These are phyloP conservation scores for Globisporangium lucens DNA, from an alignment of 352 stramenopile genomes.

Conservation along the genomic window DNA sequence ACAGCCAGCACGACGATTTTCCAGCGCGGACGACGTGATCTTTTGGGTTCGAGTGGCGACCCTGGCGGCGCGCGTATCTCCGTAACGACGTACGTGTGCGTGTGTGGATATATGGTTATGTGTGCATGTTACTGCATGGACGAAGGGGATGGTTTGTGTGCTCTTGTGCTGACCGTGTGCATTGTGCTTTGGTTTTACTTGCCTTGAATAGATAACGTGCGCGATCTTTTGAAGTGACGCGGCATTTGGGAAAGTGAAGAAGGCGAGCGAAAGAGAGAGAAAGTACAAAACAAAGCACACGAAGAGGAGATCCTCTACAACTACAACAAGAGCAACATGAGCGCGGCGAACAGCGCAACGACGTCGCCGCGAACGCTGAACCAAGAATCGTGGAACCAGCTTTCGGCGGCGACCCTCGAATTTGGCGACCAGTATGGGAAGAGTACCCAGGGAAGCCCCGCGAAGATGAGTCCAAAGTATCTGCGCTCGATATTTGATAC, in stretches of 20 bases:
- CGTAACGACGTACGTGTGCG: slow-evolving; percentile 1
- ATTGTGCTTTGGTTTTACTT: not conserved
- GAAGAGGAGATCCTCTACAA: not conserved
- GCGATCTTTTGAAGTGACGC: slow-evolving; percentile 11
- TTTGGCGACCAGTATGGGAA: slow-evolving; percentile 67
- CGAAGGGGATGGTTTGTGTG: not conserved
- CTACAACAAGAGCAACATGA: not conserved
- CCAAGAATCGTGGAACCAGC: slow-evolving; percentile 66
- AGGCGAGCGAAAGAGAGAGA: not conserved
- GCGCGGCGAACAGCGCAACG: slow-evolving; percentile 34
- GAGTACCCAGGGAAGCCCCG: slow-evolving; percentile 28
- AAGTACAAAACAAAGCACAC: not conserved
- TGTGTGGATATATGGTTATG: not conserved
- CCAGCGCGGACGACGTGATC: slow-evolving; percentile 6
- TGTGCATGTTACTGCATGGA: not conserved
- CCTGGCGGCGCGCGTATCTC: not conserved
- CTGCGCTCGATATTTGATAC: slow-evolving; percentile 69
- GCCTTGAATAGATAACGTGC: not conserved
- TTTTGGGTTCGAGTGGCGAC: slow-evolving; percentile 9
- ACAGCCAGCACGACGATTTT: slow-evolving; percentile 8
- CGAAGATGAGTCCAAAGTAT: slow-evolving; percentile 56
- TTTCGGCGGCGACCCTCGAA: slow-evolving; percentile 70
- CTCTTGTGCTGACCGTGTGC: not conserved
- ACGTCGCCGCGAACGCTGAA: slow-evolving; percentile 46
- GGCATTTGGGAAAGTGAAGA: slow-evolving; percentile 1